Base-by-base conservation (phyloP, 2,329 filamentous ascomycete species). In the Triangularia setosa region DNA sequence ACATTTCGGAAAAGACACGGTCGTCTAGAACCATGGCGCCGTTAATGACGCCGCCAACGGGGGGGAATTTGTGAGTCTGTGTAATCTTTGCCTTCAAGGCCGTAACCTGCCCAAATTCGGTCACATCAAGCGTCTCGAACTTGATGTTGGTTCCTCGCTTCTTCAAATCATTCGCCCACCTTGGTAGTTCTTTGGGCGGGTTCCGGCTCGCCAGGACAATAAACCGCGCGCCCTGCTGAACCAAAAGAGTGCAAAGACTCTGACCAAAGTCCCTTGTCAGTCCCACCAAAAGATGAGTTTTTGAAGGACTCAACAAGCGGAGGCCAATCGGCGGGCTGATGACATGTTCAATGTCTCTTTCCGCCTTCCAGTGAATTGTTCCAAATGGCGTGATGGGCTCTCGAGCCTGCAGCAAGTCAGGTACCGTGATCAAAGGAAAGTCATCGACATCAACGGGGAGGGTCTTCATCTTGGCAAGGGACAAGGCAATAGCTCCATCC, bases 11-110 rank as follows among this genome's bases (percentile, higher is more conserved):
- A 61, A 80, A 80, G 14, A 79, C 72, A 6, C 75, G 71, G 66
- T 81, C 79, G 4, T 80, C 77, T 2, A 80, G 74, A 2, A 81
- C 75, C 79, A 81, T 81, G 60, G 79, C 78, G 6, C 78, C 79
- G 66, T 81, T 80, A 65, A 79, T 72, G 5, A 81, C 67, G 16
- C 79, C 79, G 2, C 71, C 79, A 0, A 79, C 72, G 0, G 76
- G 75, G 5, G 40, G 40, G 40, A 48, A 21, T 21, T 1, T 9
- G 67, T 75, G 68, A 0, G 63, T 64, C 6, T 57, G 5, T 0
- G 64, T 56, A 0, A 77, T 60, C 1, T 62, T 67, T 0, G 35
- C 4, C 52, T 71, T 74, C 27, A 80, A 71, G 0, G 62, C 63
- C 1, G 30, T 24, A 1, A 81, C 75, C 14, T 69, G 71, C 0